Conservation (phyloP, 345 rosid genomes). For the Camelina hispida region DNA sequence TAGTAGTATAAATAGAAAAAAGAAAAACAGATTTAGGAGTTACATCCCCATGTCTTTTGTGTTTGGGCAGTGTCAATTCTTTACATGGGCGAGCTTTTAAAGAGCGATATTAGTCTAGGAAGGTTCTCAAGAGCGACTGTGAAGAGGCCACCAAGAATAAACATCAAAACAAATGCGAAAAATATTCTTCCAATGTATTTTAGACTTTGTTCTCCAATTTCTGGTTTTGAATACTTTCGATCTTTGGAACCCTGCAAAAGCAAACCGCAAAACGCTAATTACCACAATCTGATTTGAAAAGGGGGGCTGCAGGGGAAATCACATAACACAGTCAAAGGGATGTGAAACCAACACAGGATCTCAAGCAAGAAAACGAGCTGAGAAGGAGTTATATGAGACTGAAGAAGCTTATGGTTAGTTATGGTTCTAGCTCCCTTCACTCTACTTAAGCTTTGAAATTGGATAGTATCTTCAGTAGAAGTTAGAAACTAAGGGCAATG, state of each 20-base stretch:
- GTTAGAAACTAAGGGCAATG: not conserved
- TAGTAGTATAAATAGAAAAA: not conserved
- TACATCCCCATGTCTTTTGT: conserved; percentile 3
- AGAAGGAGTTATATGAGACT: not conserved
- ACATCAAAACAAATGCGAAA: conserved; percentile 67
- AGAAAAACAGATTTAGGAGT: not conserved
- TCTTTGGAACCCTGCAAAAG: conserved; percentile 48
- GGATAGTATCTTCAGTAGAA: not conserved
- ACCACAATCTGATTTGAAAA: not conserved
- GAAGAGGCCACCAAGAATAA: conserved; percentile 67
- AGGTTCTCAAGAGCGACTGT: conserved; percentile 83
- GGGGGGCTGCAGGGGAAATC: not conserved
- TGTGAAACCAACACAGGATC: not conserved
- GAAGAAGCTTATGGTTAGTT: not conserved
- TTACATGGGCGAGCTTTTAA: conserved; percentile 55
- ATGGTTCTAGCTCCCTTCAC: not conserved
- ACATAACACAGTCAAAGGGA: not conserved
- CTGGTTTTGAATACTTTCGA: conserved; percentile 21
- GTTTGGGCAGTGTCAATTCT: not conserved
- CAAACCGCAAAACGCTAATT: not conserved
- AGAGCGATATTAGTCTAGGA: conserved; percentile 56
- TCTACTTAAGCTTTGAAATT: not conserved
- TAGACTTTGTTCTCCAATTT: conserved; percentile 28
- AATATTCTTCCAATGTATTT: conserved; percentile 63
- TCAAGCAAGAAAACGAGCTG: not conserved